These are phyloP conservation scores for Cystobasidium onofrii DNA, from an alignment of 768 basidiomycete species.

Conservation along the genomic window DNA sequence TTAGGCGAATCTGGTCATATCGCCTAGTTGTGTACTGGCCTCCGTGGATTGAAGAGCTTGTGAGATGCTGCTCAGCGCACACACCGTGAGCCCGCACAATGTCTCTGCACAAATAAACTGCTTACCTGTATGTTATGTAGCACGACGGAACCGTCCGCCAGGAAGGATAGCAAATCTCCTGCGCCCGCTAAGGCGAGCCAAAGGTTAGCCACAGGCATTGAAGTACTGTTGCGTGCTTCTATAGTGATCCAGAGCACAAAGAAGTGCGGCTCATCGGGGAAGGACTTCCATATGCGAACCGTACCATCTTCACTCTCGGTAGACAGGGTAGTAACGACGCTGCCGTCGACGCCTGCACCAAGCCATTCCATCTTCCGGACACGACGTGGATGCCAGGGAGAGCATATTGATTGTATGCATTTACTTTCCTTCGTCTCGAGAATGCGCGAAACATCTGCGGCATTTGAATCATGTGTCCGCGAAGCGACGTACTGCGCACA, in stretches of 20 bases:
- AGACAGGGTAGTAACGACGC: constrained; percentile 34
- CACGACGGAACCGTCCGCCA: constrained; percentile 29
- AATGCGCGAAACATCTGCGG: neutral
- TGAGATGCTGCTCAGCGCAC: neutral
- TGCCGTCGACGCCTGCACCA: neutral
- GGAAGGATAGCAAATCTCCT: constrained; percentile 26
- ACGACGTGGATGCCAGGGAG: constrained; percentile 9
- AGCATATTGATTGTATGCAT: neutral
- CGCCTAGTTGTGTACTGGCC: neutral
- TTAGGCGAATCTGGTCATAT: neutral
- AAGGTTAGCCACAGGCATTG: neutral
- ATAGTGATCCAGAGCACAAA: constrained; percentile 38
- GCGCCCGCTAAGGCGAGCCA: neutral
- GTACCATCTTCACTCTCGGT: constrained; percentile 35
- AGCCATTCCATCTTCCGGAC: neutral
- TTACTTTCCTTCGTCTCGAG: neutral
- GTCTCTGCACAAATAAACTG: no score
- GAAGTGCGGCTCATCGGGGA: constrained; percentile 41
- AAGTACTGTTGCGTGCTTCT: neutral
- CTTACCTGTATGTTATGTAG: constrained; percentile 33
- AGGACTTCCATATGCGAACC: constrained; percentile 37
- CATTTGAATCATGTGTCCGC: constrained; percentile 5
- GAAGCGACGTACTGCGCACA: neutral
- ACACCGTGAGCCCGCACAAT: no score
- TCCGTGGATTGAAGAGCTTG: neutral